Evolutionary conservation across 2,329 filamentous ascomycete species (phyloP).

Genomic region (Xylaria sp.): DNA sequence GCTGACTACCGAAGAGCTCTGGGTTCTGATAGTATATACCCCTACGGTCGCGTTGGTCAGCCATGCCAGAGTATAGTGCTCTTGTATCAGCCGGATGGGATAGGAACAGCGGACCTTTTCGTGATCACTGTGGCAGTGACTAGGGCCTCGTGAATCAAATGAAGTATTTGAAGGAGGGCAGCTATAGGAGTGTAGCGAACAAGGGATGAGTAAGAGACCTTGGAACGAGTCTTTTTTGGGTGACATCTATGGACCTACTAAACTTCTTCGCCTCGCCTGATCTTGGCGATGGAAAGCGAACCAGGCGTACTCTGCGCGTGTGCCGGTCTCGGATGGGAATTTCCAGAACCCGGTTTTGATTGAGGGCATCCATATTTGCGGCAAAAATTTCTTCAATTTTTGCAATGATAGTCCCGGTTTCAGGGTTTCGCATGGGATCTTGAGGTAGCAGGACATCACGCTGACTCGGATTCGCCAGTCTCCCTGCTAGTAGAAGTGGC

Average conservation of each 20-base stretch:
- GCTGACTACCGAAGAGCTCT: slow-evolving; percentile 72
- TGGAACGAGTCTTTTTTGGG: neutral
- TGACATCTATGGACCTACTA: slow-evolving; percentile 33
- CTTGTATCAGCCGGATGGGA: neutral
- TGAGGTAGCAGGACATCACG: neutral
- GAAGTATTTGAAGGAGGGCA: slow-evolving; percentile 62
- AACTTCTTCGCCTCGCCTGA: slow-evolving; percentile 35
- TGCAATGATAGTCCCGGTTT: slow-evolving; percentile 29
- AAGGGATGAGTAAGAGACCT: slow-evolving; percentile 2
- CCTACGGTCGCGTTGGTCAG: slow-evolving; percentile 50
- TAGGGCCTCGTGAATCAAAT: slow-evolving; percentile 64
- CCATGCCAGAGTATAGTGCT: neutral
- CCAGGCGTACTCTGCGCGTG: slow-evolving; percentile 29
- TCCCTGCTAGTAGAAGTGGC: slow-evolving; percentile 13
- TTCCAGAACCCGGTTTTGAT: slow-evolving; percentile 50
- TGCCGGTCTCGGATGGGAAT: slow-evolving; percentile 53
- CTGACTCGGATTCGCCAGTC: neutral
- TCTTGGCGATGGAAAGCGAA: slow-evolving; percentile 36
- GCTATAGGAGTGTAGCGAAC: slow-evolving; percentile 46
- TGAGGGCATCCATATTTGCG: slow-evolving; percentile 54
- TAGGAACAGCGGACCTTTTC: slow-evolving; percentile 57
- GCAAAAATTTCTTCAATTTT: slow-evolving; percentile 63
- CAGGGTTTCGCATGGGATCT: slow-evolving; percentile 11
- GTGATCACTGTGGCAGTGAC: slow-evolving; percentile 60
- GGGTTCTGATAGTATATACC: slow-evolving; percentile 82